Conservation (phyloP, 345 rosid genomes). For the Corymbia maculata region DNA sequence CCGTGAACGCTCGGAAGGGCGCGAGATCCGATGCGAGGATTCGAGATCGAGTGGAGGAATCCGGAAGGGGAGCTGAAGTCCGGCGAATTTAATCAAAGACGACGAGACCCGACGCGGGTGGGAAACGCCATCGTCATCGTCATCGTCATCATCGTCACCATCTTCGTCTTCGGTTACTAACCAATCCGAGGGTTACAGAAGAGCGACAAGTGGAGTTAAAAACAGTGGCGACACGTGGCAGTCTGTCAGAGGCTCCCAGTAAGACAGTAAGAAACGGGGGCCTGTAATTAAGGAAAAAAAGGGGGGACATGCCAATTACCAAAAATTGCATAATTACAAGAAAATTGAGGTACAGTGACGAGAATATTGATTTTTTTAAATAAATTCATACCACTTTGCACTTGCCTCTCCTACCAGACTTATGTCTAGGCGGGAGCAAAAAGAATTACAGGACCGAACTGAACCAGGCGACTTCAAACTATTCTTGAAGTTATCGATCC, state of each 20-base stretch:
- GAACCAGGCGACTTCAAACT: rapidly evolving
- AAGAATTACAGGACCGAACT: rapidly evolving
- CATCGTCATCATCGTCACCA: neutral
- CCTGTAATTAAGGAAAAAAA: neutral
- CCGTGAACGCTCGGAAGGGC: neutral
- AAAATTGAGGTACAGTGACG: neutral
- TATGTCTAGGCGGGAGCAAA: no score
- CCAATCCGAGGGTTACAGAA: neutral
- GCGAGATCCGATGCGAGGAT: neutral
- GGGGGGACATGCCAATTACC: neutral
- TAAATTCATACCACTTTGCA: neutral
- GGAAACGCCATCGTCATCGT: neutral
- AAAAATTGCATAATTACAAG: neutral
- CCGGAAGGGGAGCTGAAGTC: neutral
- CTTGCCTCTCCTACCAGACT: neutral
- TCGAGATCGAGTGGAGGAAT: neutral
- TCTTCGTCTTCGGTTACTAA: neutral
- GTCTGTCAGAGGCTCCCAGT: neutral
- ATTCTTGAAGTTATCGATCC: rapidly evolving
- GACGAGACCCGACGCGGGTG: neutral
- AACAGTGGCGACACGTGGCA: neutral
- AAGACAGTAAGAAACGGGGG: neutral
- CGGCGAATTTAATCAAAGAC: neutral
- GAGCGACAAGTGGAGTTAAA: neutral
- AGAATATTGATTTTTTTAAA: neutral